Evolutionary conservation across 306 rosid genomes (phyloP), one percentile per base, ranked within the genome.

Genomic region (Sicyos baderoa): DNA sequence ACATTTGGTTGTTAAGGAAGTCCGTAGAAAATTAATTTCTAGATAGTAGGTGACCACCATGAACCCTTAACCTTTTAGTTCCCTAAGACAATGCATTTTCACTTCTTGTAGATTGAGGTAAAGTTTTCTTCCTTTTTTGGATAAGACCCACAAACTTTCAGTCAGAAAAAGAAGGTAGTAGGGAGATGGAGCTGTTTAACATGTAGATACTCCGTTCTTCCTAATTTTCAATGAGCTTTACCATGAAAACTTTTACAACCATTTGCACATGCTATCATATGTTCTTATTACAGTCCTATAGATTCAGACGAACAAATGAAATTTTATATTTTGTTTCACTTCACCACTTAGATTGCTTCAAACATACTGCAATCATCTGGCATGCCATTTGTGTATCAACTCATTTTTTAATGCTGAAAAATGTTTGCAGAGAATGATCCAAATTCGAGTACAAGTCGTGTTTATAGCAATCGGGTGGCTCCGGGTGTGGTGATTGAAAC

Each of bases 401-500:
- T 35, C 37, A 70, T 7, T 11, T 11, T 75, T 68, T 74, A 73
- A 75, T 76, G 40, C 69, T 76, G 59, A 77, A 68, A 32, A 44
- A 25, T 62, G 76, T 75, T 79, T 85, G 75, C 82, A 88, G 97
- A 40, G 74, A 49, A 86, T 75, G 97, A 90, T 74, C 91, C 91
- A 18, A 85, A 85, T 76, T 82, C 93, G 60, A 85, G 90, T 80
- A 64, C 95, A 74, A 84, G 87, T 79, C 89, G 75, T 74, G 79
- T 85, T 74, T 90, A 85, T 74, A 80, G 79, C 73, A 80, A 53
- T 82, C 96, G 81, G 77, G 66, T 82, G 54, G 88, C 90, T 54
- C 96, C 97, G 35, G 96, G 97, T 69, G 90, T 94, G 17, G 84
- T 94, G 45, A 82, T 94, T 82, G 99, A 90, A 84, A 88, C 95